Conservation (phyloP, 352 stramenopile genomes). For the Phytophthora fragariaefolia region DNA sequence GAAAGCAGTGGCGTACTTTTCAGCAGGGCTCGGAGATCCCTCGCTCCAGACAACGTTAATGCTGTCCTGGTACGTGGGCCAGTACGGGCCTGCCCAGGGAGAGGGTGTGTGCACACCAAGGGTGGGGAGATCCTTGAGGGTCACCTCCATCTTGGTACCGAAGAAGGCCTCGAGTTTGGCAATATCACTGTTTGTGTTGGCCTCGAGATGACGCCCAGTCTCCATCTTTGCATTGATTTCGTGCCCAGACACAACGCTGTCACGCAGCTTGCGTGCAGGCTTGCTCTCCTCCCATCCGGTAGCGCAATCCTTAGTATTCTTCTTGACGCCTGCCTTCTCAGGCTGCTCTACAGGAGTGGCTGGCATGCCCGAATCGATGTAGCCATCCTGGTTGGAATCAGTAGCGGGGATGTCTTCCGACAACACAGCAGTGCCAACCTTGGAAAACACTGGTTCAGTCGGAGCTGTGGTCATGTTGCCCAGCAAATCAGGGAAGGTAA, state of each 20-base stretch:
- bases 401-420: slow-evolving; percentile 18
- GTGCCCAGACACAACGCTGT: slow-evolving; percentile 1
- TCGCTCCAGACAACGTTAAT: slow-evolving; percentile 56
- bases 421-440: slow-evolving; percentile 32
- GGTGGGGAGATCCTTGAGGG: slow-evolving; percentile 32
- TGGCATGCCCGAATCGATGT: slow-evolving; percentile 21
- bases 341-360: background rate
- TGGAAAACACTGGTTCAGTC: slow-evolving; percentile 23
- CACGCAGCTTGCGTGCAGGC: slow-evolving; percentile 7
- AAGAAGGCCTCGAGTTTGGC: slow-evolving; percentile 33
- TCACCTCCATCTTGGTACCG: slow-evolving; percentile 34
- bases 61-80: slow-evolving; percentile 64
- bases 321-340: slow-evolving; percentile 5
- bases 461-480: slow-evolving; percentile 23
- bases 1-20: slow-evolving; percentile 63
- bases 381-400: slow-evolving; percentile 21
- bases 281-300: slow-evolving; percentile 26
- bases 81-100: slow-evolving; percentile 66
- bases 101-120: slow-evolving; percentile 9
- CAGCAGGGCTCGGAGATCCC: slow-evolving; percentile 31
- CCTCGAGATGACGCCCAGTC: slow-evolving; percentile 32
- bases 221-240: slow-evolving; percentile 7
- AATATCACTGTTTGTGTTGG: slow-evolving; percentile 28
- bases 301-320: slow-evolving; percentile 23
- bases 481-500: slow-evolving; percentile 24